Evolutionary conservation across 495 filamentous ascomycete genomes (phyloP), one percentile per base, ranked within the genome.

Genomic region (Hyaloscypha hepaticicola): DNA sequence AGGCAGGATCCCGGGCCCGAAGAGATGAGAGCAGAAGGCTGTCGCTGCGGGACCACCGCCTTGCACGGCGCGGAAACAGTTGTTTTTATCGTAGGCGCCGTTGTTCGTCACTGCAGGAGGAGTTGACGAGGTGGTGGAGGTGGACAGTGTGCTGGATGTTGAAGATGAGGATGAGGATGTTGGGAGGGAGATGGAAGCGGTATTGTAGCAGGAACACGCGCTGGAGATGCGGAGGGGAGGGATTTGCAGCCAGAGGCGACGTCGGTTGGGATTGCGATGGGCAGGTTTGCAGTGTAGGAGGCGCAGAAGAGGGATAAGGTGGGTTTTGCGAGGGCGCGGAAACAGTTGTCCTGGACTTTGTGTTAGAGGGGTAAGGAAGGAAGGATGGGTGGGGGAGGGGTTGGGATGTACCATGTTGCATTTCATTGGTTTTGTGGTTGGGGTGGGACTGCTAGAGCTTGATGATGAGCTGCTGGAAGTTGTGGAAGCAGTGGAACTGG

Each of bases 341-440:
- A 26, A 21, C 55, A 57, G 55, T 57, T 57, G 55, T 57, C 31
- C 55, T 57, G 27, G 26, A 45, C 38, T 45, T 45, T 8, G 12
- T 31, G 24, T 14, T 31, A 57, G 21, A 27, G 24, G 11, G 21
- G 5, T 57, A 27, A 6, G 55, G 12, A 57, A 27, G 19, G 8
- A 45, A 45, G 38, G 38, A 8, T 45, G 38, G 38, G 19, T 8
- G 9, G 38, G 9, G 38, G 38, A 19, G 38, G 8, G 9, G 8
- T 8, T 26, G 24, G 31, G 55, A 57, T 26, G 6, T 57, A 21
- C 55, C 22, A 8, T 57, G 27, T 21, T 57, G 27, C 55, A 57
- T 26, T 57, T 57, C 22, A 57, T 11, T 8, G 55, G 55, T 57
- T 11, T 31, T 6, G 55, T 11, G 12, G 55, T 56, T 21, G 50